Evolutionary conservation across 306 rosid species (phyloP).

Genomic region (Prosopis cineraria): DNA sequence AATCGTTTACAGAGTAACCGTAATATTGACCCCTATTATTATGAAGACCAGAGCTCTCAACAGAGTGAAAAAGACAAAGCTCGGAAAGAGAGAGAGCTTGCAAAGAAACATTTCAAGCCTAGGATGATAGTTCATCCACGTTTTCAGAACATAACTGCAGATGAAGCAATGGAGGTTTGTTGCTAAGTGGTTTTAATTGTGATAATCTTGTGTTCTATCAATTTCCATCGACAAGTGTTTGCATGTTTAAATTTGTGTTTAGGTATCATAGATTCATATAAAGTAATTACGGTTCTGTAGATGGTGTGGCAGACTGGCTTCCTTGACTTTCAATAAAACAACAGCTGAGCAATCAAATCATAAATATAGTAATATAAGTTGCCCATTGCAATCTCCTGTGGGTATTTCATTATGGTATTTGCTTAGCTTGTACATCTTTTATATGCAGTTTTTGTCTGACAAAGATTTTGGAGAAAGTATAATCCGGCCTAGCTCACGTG

Average conservation of each 20-base stretch:
- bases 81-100: slow-evolving; percentile 89
- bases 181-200: slow-evolving; percentile 15
- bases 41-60: slow-evolving; percentile 76
- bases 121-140: slow-evolving; percentile 99
- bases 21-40: slow-evolving; percentile 71
- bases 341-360: slow-evolving; percentile 19
- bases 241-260: slow-evolving; percentile 2
- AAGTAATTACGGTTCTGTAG: slow-evolving; percentile 17
- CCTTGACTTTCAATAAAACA: background rate
- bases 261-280: slow-evolving; percentile 10
- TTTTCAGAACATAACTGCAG: slow-evolving; percentile 93
- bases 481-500: slow-evolving; percentile 92
- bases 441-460: slow-evolving; percentile 79
- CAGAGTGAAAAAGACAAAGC: slow-evolving; percentile 85
- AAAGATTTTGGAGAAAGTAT: slow-evolving; percentile 98
- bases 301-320: slow-evolving; percentile 1
- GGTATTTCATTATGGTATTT: slow-evolving; percentile 1
- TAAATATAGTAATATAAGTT: background rate
- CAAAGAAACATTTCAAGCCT: slow-evolving; percentile 92
- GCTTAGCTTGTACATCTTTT: slow-evolving; percentile 17
- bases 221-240: background rate
- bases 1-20: slow-evolving; percentile 59
- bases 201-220: background rate
- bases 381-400: background rate
- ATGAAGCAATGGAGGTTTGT: slow-evolving; percentile 93